phyloP scores from a whole-genome alignment of 345 rosid genomes.

The Salix koriyanagi region DNA sequence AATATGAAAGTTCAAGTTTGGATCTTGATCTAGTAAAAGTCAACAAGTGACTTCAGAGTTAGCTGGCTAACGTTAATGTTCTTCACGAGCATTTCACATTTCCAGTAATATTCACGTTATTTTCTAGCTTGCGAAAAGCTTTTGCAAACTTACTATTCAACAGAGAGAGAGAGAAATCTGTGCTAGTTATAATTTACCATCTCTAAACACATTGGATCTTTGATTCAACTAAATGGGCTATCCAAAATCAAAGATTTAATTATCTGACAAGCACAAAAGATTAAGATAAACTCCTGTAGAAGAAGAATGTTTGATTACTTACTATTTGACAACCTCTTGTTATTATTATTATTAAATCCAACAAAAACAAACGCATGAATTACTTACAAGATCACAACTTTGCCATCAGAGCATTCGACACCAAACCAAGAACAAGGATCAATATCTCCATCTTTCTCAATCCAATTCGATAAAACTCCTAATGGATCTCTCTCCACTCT shows the following conservation, averaged over 20 bases:
- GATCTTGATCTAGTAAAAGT: neutral
- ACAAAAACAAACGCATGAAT: neutral
- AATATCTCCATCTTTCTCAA: slow-evolving; percentile 26
- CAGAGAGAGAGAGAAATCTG: neutral
- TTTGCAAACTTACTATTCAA: neutral
- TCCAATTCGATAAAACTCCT: slow-evolving; percentile 63
- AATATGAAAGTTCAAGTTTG: neutral
- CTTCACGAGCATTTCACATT: neutral
- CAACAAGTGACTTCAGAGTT: neutral
- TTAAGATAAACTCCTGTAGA: neutral
- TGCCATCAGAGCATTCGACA: slow-evolving; percentile 63
- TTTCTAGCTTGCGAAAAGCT: neutral
- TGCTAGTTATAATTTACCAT: too few species aligned
- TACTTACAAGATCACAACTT: slow-evolving; percentile 66
- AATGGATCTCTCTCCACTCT: slow-evolving; percentile 63
- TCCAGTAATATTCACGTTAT: neutral
- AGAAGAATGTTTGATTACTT: neutral
- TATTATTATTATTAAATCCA: neutral
- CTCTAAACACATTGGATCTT: slow-evolving; percentile 1
- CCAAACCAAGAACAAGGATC: slow-evolving; percentile 87
- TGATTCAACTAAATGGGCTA: slow-evolving; percentile 3
- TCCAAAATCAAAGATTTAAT: neutral
- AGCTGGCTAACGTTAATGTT: neutral
- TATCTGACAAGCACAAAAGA: neutral
- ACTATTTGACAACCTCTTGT: neutral